Base-by-base conservation (phyloP, 345 rosid species). In the Iberis pinnata region DNA sequence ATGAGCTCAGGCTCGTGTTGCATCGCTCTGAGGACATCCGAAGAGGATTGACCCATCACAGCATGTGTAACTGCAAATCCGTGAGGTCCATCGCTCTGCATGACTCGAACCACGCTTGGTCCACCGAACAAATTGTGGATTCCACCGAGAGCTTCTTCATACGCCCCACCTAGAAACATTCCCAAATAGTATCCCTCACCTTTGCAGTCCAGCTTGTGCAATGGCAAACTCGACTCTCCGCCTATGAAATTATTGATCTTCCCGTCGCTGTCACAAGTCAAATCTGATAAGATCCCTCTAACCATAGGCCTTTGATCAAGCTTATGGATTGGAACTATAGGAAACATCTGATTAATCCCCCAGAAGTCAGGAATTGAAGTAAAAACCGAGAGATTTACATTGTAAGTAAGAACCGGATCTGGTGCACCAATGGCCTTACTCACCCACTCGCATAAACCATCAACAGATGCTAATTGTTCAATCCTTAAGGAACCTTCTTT, bases 81-180 rank as follows among this genome's bases (percentile, higher is more conserved):
- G 15, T 88, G 78, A 0, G 99, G 99, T 17, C 97, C 95, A 63
- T 88, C 95, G 15, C 94, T 80, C 79, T 93, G 99, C 17, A 70
- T 78, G 15, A 88, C 92, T 2, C 89, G 79, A 8, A 93, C 92
- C n/a, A 88, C 77, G 14, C 95, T 93, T 7, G 99, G 99, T 32
- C 99, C 89, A 3, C 99, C 94, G 18, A 93, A 93, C 69, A 93
- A 56, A 78, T 93, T 93, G 75, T 93, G 99, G 22, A 83, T 58
- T 60, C 99, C 99, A 39, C 99, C 99, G 45, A 93, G 81, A 32
- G 99, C 99, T 77, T 93, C 97, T 77, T 93, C 89, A 20, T 93
- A 93, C 63, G 99, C 99, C 65, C 99, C 99, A 12, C 94, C 97
- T 65, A 93, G 73, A 52, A 93, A 93, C 99, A 93, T 93, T 56